Evolutionary conservation across 2,329 filamentous ascomycete genomes (phyloP).

Genomic region (Alternaria novae-zelandiae): DNA sequence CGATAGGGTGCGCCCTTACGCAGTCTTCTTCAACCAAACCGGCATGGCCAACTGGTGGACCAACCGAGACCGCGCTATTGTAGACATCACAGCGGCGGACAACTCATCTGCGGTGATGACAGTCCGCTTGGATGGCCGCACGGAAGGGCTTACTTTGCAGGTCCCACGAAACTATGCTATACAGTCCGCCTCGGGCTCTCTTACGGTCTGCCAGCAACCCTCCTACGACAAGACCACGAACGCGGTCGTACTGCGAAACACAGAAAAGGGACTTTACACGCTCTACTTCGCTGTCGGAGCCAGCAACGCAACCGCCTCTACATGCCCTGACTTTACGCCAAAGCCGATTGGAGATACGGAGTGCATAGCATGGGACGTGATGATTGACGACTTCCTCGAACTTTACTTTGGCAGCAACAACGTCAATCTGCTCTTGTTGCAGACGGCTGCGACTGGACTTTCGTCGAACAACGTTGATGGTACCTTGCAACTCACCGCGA

Average conservation of each 20-base stretch:
- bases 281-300: not conserved
- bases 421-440: conserved; percentile 9
- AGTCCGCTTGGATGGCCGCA: conserved; percentile 7
- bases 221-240: conserved; percentile 10
- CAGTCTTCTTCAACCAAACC: conserved; percentile 14
- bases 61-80: conserved; percentile 4
- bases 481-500: conserved; percentile 11
- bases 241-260: conserved; percentile 11
- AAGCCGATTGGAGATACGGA: conserved; percentile 5
- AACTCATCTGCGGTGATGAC: conserved; percentile 6
- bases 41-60: conserved; percentile 15
- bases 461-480: conserved; percentile 11
- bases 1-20: conserved; percentile 9
- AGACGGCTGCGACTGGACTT: conserved; percentile 8
- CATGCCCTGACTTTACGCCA: conserved; percentile 11
- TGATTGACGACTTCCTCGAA: conserved; percentile 12
- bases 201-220: conserved; percentile 9
- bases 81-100: not conserved
- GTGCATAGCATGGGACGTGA: conserved; percentile 13
- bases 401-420: conserved; percentile 17
- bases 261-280: conserved; percentile 4
- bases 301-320: not conserved
- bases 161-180: conserved; percentile 5
- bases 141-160: conserved; percentile 6
- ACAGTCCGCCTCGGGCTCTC: conserved; percentile 5